A percentile compares a stretch with the other conserved stretches of the same genome.
Evolutionary conservation across 805 yeast species (phyloP).

Genomic region (Monosporozyma yasuniensis): DNA sequence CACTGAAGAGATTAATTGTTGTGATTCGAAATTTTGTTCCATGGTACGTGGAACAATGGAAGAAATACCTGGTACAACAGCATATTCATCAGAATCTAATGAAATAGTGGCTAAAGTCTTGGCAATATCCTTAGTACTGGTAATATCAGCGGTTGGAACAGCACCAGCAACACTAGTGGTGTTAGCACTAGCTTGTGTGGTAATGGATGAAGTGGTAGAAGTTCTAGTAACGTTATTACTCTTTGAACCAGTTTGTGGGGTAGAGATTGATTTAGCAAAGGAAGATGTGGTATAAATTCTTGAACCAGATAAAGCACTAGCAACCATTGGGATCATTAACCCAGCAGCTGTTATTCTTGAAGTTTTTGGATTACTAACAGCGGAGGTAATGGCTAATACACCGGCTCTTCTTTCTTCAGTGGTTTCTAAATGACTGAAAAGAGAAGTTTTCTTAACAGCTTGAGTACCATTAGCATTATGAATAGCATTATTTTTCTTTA

Average conservation of each 20-base stretch:
- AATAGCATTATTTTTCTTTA: constrained; percentile 27
- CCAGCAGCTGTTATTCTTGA: constrained; percentile 31
- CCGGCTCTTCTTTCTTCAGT: constrained; percentile 58
- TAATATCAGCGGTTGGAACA: constrained; percentile 4
- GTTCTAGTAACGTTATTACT: background rate
- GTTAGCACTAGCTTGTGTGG: constrained; percentile 2
- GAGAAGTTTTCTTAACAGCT: constrained; percentile 42
- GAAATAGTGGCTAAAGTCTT: constrained; percentile 22
- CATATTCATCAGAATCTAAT: constrained; percentile 19
- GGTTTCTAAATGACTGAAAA: constrained; percentile 74
- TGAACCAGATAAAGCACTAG: constrained; percentile 21
- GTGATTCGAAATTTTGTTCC: constrained; percentile 19
- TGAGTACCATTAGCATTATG: constrained; percentile 8
- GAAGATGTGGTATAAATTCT: constrained; percentile 18
- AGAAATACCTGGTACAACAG: constrained; percentile 33
- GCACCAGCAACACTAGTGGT: background rate
- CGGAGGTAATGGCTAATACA: constrained; percentile 28
- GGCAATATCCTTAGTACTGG: constrained; percentile 14
- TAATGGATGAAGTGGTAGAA: background rate
- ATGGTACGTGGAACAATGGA: constrained; percentile 39
- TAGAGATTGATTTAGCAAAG: constrained; percentile 4
- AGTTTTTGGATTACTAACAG: constrained; percentile 25
- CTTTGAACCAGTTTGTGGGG: background rate
- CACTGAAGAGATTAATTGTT: constrained; percentile 23
- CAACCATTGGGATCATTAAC: constrained; percentile 26